These are phyloP conservation scores for Vaccinium macrocarpon DNA, from an alignment of 148 eudicot genomes.

Conservation along the genomic window DNA sequence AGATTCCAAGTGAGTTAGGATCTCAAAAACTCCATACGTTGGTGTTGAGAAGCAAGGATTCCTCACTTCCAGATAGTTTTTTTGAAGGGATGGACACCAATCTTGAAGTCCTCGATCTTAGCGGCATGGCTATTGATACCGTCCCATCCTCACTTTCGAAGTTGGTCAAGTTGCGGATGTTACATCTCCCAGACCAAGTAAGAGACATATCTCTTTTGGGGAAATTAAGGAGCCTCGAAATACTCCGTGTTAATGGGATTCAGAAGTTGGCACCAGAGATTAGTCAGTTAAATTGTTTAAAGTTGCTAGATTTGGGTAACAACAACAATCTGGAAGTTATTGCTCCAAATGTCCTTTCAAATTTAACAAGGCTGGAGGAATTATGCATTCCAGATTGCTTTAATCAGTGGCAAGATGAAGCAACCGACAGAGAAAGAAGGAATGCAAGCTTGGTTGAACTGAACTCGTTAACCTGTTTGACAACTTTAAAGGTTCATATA, in stretches of 20 bases:
- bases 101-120: not conserved
- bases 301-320: not conserved
- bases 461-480: not conserved
- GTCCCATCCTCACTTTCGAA: not conserved
- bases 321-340: not conserved
- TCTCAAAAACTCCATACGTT: not conserved
- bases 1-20: not conserved
- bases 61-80: not conserved
- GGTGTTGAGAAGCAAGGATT: not conserved
- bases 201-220: not conserved
- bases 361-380: not conserved
- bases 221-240: not conserved
- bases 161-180: not conserved
- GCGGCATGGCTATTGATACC: not conserved
- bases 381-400: not conserved
- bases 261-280: not conserved
- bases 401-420: not conserved
- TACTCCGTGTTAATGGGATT: not conserved
- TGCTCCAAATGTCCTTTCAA: slow-evolving; percentile 9
- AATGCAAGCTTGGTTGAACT: not conserved
- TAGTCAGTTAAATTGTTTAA: not conserved
- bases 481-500: slow-evolving; percentile 3
- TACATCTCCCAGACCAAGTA: not conserved
- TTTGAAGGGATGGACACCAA: not conserved
- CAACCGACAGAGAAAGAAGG: not conserved